Conservation (phyloP, 257 asterid genomes). For the Capsicum chinense region DNA sequence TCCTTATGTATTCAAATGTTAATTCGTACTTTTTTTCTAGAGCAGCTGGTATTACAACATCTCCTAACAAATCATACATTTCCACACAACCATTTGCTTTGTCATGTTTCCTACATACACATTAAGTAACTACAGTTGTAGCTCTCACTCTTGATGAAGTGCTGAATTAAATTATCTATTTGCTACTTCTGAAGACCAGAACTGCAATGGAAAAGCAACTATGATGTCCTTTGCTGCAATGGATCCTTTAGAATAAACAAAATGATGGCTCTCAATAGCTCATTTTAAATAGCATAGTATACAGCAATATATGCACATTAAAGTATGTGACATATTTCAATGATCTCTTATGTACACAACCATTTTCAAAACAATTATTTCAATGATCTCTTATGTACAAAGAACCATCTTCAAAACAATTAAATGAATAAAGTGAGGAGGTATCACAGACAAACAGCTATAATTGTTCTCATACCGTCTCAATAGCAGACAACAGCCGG, state of each 20-base stretch:
- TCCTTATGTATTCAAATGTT: not conserved
- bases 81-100: slow-evolving; percentile 1
- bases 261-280: slow-evolving; percentile 19
- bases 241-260: not conserved
- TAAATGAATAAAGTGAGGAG: not conserved
- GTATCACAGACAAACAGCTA: not conserved
- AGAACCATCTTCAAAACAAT: not conserved
- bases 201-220: not conserved
- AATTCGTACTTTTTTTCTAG: not conserved
- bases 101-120: slow-evolving; percentile 24
- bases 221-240: slow-evolving; percentile 1
- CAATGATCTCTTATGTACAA: not conserved
- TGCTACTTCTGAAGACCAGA: slow-evolving; percentile 16
- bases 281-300: slow-evolving; percentile 3
- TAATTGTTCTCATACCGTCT: slow-evolving; percentile 53
- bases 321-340: not conserved
- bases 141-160: slow-evolving; percentile 11
- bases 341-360: not conserved
- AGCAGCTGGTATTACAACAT: slow-evolving; percentile 4
- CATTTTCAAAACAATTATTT: not conserved
- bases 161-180: not conserved
- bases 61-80: slow-evolving; percentile 1
- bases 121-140: slow-evolving; percentile 23
- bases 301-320: slow-evolving; percentile 4
- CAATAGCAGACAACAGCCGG: slow-evolving; percentile 84